These are phyloP conservation scores for Polytrichum commune DNA, from an alignment of 225 moss, liverwort and hornwort genomes.

Conservation along the genomic window DNA sequence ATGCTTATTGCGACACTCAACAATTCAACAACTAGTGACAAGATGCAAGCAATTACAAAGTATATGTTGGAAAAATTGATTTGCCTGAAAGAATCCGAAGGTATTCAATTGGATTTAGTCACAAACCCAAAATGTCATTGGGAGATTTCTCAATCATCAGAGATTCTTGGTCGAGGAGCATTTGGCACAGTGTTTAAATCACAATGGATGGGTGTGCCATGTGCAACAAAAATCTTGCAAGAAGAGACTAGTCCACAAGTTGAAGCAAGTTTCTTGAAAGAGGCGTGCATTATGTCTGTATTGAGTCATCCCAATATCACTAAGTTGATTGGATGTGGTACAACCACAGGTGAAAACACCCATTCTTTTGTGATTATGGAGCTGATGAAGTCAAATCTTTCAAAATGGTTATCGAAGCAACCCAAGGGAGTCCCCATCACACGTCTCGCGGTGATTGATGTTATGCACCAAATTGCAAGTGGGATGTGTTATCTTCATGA, in stretches of 20 bases:
- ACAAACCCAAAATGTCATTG: background rate
- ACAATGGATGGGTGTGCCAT: background rate
- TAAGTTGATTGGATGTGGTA: background rate
- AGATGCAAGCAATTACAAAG: background rate
- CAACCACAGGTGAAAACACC: background rate
- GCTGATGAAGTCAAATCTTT: background rate
- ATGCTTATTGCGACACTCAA: background rate
- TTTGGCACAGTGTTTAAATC: background rate
- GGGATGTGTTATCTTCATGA: constrained; percentile 49
- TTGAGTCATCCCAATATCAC: background rate
- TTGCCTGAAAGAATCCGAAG: background rate
- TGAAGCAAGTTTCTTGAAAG: background rate
- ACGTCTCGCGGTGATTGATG: constrained; percentile 10
- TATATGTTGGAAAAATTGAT: background rate
- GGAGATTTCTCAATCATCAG: background rate
- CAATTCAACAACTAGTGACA: background rate
- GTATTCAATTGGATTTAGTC: background rate
- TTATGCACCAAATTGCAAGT: constrained; percentile 38
- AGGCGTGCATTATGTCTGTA: background rate
- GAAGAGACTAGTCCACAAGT: background rate
- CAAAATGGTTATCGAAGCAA: too few relatives aligned
- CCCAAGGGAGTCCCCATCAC: too few relatives aligned
- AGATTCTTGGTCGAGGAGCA: background rate
- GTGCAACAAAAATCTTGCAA: background rate
- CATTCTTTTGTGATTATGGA: background rate